These are phyloP conservation scores for Corylus americana DNA, from an alignment of 306 rosid species.

Conservation along the genomic window DNA sequence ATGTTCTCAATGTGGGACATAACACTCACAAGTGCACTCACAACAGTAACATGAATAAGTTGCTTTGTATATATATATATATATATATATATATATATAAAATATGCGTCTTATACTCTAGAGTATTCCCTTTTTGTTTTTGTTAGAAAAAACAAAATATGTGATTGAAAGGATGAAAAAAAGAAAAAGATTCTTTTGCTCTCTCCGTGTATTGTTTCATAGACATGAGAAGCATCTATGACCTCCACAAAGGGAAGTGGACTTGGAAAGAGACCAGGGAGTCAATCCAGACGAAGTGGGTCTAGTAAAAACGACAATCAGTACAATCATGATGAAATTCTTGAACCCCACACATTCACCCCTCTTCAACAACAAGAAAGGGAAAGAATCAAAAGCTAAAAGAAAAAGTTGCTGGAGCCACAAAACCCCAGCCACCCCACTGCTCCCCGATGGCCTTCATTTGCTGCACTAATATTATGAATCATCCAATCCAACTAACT, in stretches of 20 bases:
- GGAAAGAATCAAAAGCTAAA: constrained; percentile 14
- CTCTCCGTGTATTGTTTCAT: not conserved
- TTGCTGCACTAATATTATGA: too few species aligned
- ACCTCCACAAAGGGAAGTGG: constrained; percentile 27
- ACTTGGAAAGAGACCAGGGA: constrained; percentile 32
- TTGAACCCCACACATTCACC: constrained; percentile 24
- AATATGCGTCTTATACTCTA: too few species aligned
- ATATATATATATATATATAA: too few species aligned
- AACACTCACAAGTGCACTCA: too few species aligned
- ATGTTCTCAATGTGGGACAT: too few species aligned
- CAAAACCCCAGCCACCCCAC: not conserved
- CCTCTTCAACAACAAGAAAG: constrained; percentile 9
- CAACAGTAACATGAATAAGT: too few species aligned
- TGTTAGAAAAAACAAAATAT: not conserved
- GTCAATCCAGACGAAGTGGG: constrained; percentile 22
- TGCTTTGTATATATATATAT: too few species aligned
- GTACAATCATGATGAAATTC: constrained; percentile 20
- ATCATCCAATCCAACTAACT: too few species aligned
- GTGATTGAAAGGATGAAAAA: not conserved
- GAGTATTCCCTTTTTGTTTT: not conserved
- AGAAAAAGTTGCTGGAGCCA: constrained; percentile 5
- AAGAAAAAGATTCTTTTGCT: constrained; percentile 4
- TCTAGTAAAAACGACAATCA: constrained; percentile 18
- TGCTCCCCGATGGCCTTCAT: too few species aligned
- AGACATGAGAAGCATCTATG: constrained; percentile 30